Evolutionary conservation across 2,329 filamentous ascomycete genomes (phyloP).

Genomic region (Trematosphaeria pertusa): DNA sequence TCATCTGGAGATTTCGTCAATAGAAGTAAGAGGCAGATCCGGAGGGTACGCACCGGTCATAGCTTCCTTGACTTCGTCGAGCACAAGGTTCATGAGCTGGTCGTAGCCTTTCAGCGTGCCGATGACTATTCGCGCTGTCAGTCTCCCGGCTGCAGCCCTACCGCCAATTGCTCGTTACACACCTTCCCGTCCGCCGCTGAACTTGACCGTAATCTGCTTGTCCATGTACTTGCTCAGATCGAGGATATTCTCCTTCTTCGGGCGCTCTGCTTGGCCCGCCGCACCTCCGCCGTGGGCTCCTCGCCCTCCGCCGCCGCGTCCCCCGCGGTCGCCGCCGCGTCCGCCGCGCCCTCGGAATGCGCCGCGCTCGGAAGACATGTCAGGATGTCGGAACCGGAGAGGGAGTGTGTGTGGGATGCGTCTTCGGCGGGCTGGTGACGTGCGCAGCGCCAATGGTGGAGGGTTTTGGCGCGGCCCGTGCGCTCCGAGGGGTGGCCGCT

Average conservation of each 20-base stretch:
- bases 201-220: conserved; percentile 93
- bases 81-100: conserved; percentile 95
- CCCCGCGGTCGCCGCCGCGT: conserved; percentile 52
- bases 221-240: conserved; percentile 97
- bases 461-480: conserved; percentile 1
- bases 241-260: conserved; percentile 98
- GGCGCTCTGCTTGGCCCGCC: conserved; percentile 63
- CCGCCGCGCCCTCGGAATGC: conserved; percentile 56
- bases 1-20: conserved; percentile 70
- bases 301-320: conserved; percentile 47
- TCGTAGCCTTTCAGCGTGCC: conserved; percentile 95
- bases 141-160: background rate
- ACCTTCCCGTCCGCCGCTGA: conserved; percentile 94
- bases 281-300: conserved; percentile 37
- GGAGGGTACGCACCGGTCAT: conserved; percentile 74
- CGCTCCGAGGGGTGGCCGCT: background rate
- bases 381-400: conserved; percentile 16
- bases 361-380: conserved; percentile 65
- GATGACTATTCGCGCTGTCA: conserved; percentile 65
- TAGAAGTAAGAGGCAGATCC: too few species aligned
- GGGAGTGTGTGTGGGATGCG: conserved; percentile 14
- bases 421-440: conserved; percentile 24
- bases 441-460: conserved; percentile 22
- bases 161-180: conserved; percentile 32
- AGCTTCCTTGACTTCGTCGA: conserved; percentile 91